Evolutionary conservation across 176 grass and related monocot species (phyloP), one percentile per base, ranked within the genome.

Genomic region (Juncus effusus): DNA sequence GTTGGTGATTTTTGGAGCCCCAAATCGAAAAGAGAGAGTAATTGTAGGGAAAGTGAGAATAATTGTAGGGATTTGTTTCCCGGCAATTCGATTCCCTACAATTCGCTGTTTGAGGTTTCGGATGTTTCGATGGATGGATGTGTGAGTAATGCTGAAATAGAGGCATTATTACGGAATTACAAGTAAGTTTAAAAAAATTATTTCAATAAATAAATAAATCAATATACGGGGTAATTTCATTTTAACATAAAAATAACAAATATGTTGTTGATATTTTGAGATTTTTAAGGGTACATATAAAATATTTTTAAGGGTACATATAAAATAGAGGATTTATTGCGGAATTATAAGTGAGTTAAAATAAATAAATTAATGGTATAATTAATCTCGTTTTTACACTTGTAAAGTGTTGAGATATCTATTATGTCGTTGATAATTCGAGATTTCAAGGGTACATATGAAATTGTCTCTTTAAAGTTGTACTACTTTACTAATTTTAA

Each of bases 141-240:
- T 76, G 80, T 68, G 59, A 99, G 80, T 38, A 81, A 72, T 67
- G 71, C 59, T 2, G 81, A 84, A 47, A 76, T 82, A 2, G 75
- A 90, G 61, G 80, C 79, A 42, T 80, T 90, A 83, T 15, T 99
- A 53, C 83, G 74, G 42, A 88, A 87, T 72, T 90, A 99, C 38
- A 85, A 64, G 88, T 99, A 65, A 87, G 83, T 70, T 40, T 42
- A 59, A 36, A 13, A 41, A 49, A 39, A 59, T 65, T 58, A 38
- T 54, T 14, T 71, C 19, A 28, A 28, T 28, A 28, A 28, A 28
- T 28, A 28, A 28, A 28, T 28, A 28, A 28, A 28, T 28, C 19
- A 28, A 47, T 47, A 47, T 1, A 47, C 9, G 44, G 4, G 9
- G 9, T 47, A 47, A 6, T 47, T 47, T 47, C 44, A 47, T 28